These are phyloP conservation scores for Medicago lupulina DNA, from an alignment of 306 rosid genomes.

Conservation along the genomic window DNA sequence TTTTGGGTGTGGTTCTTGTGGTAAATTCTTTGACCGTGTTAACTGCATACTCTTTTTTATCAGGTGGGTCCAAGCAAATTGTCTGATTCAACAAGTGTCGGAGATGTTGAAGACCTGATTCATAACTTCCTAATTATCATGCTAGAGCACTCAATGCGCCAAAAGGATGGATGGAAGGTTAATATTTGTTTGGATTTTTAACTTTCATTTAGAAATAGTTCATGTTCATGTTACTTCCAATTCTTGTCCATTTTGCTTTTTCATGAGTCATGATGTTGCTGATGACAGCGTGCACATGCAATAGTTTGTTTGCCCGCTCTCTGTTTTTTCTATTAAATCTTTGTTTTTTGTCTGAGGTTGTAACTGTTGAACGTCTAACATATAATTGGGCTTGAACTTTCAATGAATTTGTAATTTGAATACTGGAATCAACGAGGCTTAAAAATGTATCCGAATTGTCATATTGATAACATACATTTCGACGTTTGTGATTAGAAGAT, in stretches of 20 bases:
- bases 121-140: slow-evolving; percentile 90
- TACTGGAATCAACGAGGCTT: slow-evolving; percentile 11
- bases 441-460: slow-evolving; percentile 24
- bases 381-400: slow-evolving; percentile 25
- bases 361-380: slow-evolving; percentile 22
- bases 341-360: slow-evolving; percentile 21
- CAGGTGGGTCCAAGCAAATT: slow-evolving; percentile 71
- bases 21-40: slow-evolving; percentile 34
- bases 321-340: slow-evolving; percentile 5
- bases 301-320: slow-evolving; percentile 27
- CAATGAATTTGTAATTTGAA: slow-evolving; percentile 17
- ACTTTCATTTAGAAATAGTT: slow-evolving; percentile 27
- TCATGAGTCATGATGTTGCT: slow-evolving; percentile 24
- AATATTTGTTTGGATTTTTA: slow-evolving; percentile 38
- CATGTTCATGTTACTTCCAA: slow-evolving; percentile 22
- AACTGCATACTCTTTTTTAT: slow-evolving; percentile 39
- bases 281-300: slow-evolving; percentile 31
- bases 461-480: slow-evolving; percentile 24
- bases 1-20: slow-evolving; percentile 21
- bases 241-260: slow-evolving; percentile 38
- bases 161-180: slow-evolving; percentile 99
- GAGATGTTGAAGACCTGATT: slow-evolving; percentile 88
- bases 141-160: slow-evolving; percentile 99
- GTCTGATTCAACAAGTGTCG: slow-evolving; percentile 61
- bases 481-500: slow-evolving; percentile 14